phyloP scores from a whole-genome alignment of 306 rosid species.

The Cucumis hystrix region DNA sequence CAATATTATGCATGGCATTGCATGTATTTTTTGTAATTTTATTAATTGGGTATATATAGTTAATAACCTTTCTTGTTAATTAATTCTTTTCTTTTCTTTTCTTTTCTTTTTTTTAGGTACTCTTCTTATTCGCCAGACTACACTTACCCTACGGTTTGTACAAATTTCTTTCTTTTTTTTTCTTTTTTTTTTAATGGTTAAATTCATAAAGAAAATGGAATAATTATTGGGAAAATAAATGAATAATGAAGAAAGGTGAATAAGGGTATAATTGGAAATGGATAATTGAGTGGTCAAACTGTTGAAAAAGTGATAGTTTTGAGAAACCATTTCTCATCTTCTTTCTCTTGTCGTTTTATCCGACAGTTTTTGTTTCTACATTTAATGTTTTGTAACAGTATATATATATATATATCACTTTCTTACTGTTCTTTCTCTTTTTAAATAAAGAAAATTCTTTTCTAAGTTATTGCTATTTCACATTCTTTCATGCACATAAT shows the following conservation, averaged over 20 bases:
- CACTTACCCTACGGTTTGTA: slow-evolving; percentile 83
- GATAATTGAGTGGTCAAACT: background rate
- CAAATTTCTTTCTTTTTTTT: background rate
- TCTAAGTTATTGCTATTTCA: background rate
- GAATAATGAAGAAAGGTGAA: background rate
- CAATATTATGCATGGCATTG: background rate
- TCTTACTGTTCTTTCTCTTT: background rate
- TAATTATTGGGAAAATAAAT: background rate
- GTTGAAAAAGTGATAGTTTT: slow-evolving; percentile 1
- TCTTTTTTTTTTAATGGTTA: too few species aligned
- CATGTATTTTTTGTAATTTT: background rate
- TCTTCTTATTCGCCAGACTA: slow-evolving; percentile 92
- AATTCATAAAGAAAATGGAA: background rate
- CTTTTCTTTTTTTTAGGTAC: slow-evolving; percentile 50
- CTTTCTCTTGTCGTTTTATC: slow-evolving; percentile 3
- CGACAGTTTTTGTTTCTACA: background rate
- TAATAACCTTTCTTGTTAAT: background rate
- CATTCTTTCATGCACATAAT: background rate
- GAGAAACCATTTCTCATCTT: background rate
- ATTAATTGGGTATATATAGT: background rate
- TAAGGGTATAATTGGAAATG: background rate
- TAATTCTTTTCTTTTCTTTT: background rate
- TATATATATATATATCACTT: background rate
- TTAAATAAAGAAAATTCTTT: background rate
- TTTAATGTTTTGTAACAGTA: background rate